Base-by-base conservation (phyloP, 2,329 filamentous ascomycete genomes). In the Chrysosphaeria jannelii region DNA sequence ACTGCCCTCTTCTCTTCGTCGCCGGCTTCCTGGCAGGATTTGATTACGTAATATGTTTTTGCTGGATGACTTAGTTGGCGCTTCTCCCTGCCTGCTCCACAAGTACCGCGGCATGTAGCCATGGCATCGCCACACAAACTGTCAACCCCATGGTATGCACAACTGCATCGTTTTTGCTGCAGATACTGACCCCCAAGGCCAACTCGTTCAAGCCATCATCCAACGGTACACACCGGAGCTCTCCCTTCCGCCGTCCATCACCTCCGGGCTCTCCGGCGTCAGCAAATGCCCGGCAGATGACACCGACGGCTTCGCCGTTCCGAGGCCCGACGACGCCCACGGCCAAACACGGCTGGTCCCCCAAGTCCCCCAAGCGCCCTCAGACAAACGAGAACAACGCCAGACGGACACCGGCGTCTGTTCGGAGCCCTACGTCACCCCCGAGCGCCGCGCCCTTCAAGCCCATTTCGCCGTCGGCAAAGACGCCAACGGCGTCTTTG, bases 211-310 rank as follows among this genome's bases (percentile, higher is more conserved):
- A n/a, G n/a, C n/a, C n/a, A n/a, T n/a, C n/a, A n/a, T n/a, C n/a
- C n/a, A n/a, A n/a, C n/a, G n/a, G n/a, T n/a, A n/a, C n/a, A n/a
- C n/a, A n/a, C n/a, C 61, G 71, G 39, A 56, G 47, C 36, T 68
- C 62, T 23, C 62, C 62, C 8, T 68, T 68, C 38, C 54, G 61
- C 28, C 46, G 61, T 33, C 50, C 58, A 25, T 58, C 61, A 33
- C 62, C 60, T 11, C 57, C 62, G 11, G 53, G 57, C 13, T 72
- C 69, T 7, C 65, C 69, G 3, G 68, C 59, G 16, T 46, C 57
- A n/a, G n/a, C n/a, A n/a, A n/a, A n/a, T 13, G 43, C 72, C 27
- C 57, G 65, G 34, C 54, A 66, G 31, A 58, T 58, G 6, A 70
- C 65, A 3, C 62, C 69, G 4, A 56, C 54, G 19, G 50, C 53